Conservation (phyloP, 177 flowering plant genomes). For the Vitis hybrid region DNA sequence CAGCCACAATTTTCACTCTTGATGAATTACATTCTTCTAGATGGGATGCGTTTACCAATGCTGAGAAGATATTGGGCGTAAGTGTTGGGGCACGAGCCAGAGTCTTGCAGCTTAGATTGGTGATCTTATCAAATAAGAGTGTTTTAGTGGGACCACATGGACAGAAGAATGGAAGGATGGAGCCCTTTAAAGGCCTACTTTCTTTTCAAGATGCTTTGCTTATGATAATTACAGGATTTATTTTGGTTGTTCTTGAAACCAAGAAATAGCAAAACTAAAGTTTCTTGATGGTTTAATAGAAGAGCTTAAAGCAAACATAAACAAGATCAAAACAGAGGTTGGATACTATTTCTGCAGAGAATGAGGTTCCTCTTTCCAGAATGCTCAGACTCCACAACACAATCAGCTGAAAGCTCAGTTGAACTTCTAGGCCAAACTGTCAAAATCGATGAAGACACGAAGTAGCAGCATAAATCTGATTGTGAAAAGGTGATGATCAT, state of each 20-base stretch:
- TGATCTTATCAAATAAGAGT: slow-evolving; percentile 78
- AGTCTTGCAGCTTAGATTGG: slow-evolving; percentile 83
- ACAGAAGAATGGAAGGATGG: slow-evolving; percentile 24
- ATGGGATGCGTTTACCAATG: slow-evolving; percentile 89
- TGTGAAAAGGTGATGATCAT: too few species aligned
- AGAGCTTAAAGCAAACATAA: slow-evolving; percentile 63
- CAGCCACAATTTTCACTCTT: slow-evolving; percentile 57
- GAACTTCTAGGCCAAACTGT: too few species aligned
- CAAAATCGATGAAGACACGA: too few species aligned
- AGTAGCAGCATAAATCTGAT: too few species aligned
- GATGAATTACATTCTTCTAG: slow-evolving; percentile 58
- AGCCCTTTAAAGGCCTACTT: slow-evolving; percentile 37
- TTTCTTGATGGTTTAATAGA: slow-evolving; percentile 69
- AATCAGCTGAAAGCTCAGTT: too few species aligned
- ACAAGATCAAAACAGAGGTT: slow-evolving; percentile 34
- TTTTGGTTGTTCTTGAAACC: slow-evolving; percentile 67
- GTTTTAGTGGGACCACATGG: slow-evolving; percentile 36
- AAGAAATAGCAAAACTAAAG: slow-evolving; percentile 45
- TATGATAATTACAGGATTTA: slow-evolving; percentile 65
- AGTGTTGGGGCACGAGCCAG: slow-evolving; percentile 88
- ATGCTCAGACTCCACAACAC: too few species aligned
- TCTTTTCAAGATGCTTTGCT: slow-evolving; percentile 70
- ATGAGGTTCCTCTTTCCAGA: too few species aligned
- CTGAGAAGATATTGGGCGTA: slow-evolving; percentile 73
- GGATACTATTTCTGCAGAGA: too few species aligned